Conservation (phyloP, 2,329 filamentous ascomycete genomes). For the Colletotrichum truncatum region DNA sequence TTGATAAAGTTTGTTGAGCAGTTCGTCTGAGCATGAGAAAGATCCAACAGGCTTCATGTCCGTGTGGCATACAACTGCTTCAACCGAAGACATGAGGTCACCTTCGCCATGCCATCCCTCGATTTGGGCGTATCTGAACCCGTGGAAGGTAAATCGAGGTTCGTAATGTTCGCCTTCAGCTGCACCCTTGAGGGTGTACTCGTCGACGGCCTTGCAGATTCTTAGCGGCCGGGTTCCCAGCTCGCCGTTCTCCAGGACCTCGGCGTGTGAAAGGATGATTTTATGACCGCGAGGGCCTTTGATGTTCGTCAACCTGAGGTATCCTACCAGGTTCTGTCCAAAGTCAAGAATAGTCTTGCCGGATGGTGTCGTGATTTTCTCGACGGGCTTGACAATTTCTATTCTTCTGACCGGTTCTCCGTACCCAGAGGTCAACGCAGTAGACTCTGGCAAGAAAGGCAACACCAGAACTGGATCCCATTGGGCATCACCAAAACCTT, state of each 20-base stretch:
- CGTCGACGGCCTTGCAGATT: slow-evolving; percentile 45
- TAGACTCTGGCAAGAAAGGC: not conserved
- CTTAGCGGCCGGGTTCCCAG: slow-evolving; percentile 47
- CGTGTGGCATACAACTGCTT: slow-evolving; percentile 24
- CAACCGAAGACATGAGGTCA: not conserved
- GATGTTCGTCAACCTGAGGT: slow-evolving; percentile 36
- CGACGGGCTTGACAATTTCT: slow-evolving; percentile 37
- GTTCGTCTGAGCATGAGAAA: slow-evolving; percentile 16
- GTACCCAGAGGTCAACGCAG: not conserved
- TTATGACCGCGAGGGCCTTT: slow-evolving; percentile 32
- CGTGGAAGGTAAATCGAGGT: slow-evolving; percentile 60
- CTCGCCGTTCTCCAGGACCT: slow-evolving; percentile 54
- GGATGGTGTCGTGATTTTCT: slow-evolving; percentile 40
- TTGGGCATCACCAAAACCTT: not conserved
- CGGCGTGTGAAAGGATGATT: slow-evolving; percentile 47
- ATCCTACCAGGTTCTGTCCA: slow-evolving; percentile 54
- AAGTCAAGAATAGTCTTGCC: slow-evolving; percentile 52
- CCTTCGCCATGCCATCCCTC: slow-evolving; percentile 46
- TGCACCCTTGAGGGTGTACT: slow-evolving; percentile 37
- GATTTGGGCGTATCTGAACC: slow-evolving; percentile 58
- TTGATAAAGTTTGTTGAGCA: slow-evolving; percentile 17
- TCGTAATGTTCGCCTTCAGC: slow-evolving; percentile 42
- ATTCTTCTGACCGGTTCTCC: slow-evolving; percentile 33
- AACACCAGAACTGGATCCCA: not conserved
- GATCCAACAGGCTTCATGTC: slow-evolving; percentile 11